phyloP scores from a whole-genome alignment of 129 eudicot species.

The Pittosporum tobira region DNA sequence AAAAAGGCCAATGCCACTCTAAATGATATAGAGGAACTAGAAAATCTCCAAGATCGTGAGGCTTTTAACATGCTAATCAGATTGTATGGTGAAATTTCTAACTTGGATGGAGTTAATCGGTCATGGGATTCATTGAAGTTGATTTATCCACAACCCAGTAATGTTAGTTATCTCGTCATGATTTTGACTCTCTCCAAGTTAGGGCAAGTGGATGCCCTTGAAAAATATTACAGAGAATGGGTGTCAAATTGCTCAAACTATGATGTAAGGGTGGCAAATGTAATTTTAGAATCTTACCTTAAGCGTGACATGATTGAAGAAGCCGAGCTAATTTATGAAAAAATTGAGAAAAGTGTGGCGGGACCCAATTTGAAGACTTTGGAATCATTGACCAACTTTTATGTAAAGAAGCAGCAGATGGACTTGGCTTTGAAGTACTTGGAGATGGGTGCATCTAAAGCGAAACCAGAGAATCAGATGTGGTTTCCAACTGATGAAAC shows the following conservation, averaged over 20 bases:
- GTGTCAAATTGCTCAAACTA: slow-evolving; percentile 34
- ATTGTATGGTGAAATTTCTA: slow-evolving; percentile 19
- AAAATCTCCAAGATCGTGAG: slow-evolving; percentile 15
- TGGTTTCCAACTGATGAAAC: slow-evolving; percentile 28
- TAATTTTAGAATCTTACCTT: slow-evolving; percentile 33
- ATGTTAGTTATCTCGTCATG: slow-evolving; percentile 33
- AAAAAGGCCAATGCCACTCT: slow-evolving; percentile 26
- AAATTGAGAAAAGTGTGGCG: slow-evolving; percentile 25
- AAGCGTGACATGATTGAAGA: slow-evolving; percentile 45
- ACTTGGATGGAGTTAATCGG: slow-evolving; percentile 25
- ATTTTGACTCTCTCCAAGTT: slow-evolving; percentile 56
- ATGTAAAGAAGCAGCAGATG: slow-evolving; percentile 25
- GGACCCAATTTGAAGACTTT: slow-evolving; percentile 31
- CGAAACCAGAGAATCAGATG: slow-evolving; percentile 15
- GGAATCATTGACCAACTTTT: slow-evolving; percentile 30
- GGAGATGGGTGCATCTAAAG: slow-evolving; percentile 42
- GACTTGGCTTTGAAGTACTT: slow-evolving; percentile 38
- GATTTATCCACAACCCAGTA: slow-evolving; percentile 17
- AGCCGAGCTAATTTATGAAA: slow-evolving; percentile 39
- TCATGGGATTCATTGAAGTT: slow-evolving; percentile 35
- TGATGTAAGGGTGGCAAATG: slow-evolving; percentile 46
- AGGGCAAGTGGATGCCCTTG: slow-evolving; percentile 37
- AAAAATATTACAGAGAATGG: slow-evolving; percentile 61
- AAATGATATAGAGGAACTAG: slow-evolving; percentile 18
- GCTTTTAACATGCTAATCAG: slow-evolving; percentile 20